Conservation (phyloP, 768 basidiomycete genomes). For the Mrakia frigida region DNA sequence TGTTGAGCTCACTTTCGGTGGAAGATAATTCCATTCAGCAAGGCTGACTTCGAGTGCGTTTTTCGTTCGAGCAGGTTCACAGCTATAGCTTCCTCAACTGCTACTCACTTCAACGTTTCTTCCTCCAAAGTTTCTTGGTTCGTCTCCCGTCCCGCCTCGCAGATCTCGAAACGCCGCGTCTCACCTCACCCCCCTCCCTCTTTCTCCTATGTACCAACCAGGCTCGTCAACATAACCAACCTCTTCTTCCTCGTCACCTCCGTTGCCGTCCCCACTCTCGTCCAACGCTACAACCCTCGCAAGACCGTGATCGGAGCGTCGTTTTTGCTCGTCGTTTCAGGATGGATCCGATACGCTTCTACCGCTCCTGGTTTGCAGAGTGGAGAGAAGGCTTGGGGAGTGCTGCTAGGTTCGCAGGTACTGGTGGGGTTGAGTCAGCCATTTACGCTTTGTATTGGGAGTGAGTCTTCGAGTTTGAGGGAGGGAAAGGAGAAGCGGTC, state of each 20-base stretch:
- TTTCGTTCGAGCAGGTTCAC: constrained; percentile 65
- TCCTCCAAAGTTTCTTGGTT: background rate
- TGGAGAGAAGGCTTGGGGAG: constrained; percentile 54
- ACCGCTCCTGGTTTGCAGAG: constrained; percentile 54
- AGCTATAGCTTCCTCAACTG: constrained; percentile 67
- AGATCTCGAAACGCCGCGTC: background rate
- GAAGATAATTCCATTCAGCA: too few relatives aligned
- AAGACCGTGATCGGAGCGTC: constrained; percentile 50
- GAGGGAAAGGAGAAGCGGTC: background rate
- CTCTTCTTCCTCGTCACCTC: constrained; percentile 61
- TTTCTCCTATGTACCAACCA: constrained; percentile 62
- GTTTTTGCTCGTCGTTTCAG: constrained; percentile 6
- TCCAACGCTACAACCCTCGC: constrained; percentile 58
- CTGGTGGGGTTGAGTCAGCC: constrained; percentile 4
- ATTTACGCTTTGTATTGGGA: constrained; percentile 9
- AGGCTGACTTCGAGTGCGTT: background rate
- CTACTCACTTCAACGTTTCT: constrained; percentile 31
- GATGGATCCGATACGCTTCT: constrained; percentile 73
- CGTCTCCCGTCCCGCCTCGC: background rate
- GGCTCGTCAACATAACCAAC: constrained; percentile 68
- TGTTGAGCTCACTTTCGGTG: too few relatives aligned
- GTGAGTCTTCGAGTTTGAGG: background rate
- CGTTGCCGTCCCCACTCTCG: constrained; percentile 56
- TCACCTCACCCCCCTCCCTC: constrained; percentile 52
- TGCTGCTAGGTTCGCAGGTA: constrained; percentile 68